Conservation (phyloP, 805 yeast genomes). For the Vanderwaltozyma verrucispora region DNA sequence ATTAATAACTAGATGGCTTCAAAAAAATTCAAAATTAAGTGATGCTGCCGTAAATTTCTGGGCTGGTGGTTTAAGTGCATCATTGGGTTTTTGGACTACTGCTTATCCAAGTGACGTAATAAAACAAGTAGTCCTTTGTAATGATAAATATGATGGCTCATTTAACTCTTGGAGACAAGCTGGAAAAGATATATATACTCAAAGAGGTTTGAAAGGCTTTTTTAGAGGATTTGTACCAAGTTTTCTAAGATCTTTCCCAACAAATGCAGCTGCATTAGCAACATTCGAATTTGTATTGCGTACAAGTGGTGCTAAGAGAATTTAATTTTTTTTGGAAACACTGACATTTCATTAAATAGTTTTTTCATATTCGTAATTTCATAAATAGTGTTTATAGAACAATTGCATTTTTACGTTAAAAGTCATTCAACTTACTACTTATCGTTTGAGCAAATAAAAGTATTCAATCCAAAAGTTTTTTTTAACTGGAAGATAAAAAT, state of each 20-base stretch:
- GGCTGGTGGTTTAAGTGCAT: conserved; percentile 63
- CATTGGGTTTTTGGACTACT: conserved; percentile 84
- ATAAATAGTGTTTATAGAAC: too few relatives aligned
- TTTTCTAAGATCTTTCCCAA: conserved; percentile 93
- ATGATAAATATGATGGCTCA: conserved; percentile 55
- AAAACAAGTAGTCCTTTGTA: conserved; percentile 57
- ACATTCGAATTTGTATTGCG: conserved; percentile 63
- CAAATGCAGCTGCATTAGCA: conserved; percentile 93
- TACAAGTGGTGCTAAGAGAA: conserved; percentile 42
- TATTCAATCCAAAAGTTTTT: too few relatives aligned
- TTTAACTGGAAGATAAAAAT: too few relatives aligned
- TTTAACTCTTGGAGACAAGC: conserved; percentile 50
- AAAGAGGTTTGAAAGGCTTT: conserved; percentile 64
- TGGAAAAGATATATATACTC: conserved; percentile 39
- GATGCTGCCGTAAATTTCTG: conserved; percentile 36
- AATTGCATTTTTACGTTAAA: too few relatives aligned
- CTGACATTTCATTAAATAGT: too few relatives aligned
- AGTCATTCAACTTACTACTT: too few relatives aligned
- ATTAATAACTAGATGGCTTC: conserved; percentile 58
- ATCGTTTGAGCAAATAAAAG: too few relatives aligned
- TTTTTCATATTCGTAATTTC: too few relatives aligned
- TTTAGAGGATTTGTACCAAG: conserved; percentile 91
- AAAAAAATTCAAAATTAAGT: conserved; percentile 51
- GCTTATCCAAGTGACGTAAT: conserved; percentile 85
- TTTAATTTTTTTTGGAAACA: too few relatives aligned